phyloP scores from a whole-genome alignment of 257 asterid genomes.

The Salvia miltiorrhiza region DNA sequence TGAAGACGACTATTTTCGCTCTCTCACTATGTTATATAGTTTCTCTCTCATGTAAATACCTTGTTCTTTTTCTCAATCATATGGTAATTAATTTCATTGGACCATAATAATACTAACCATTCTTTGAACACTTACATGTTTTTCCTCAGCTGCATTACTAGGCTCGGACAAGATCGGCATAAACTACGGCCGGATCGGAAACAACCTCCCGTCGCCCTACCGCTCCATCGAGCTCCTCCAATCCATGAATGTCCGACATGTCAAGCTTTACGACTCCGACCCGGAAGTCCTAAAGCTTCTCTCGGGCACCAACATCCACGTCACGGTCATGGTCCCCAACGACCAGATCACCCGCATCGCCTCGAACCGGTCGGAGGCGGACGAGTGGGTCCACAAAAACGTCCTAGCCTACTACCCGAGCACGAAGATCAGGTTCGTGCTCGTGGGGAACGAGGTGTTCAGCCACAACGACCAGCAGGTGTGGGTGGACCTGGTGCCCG shows the following conservation, averaged over 20 bases:
- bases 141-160: constrained; percentile 32
- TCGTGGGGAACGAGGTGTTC: constrained; percentile 72
- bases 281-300: constrained; percentile 58
- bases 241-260: constrained; percentile 36
- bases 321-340: constrained; percentile 53
- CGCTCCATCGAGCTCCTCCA: constrained; percentile 42
- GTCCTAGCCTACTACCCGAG: constrained; percentile 50
- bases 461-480: constrained; percentile 25
- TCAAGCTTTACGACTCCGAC: constrained; percentile 65
- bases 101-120: background rate
- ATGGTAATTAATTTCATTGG: no score
- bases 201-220: constrained; percentile 53
- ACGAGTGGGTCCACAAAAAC: constrained; percentile 57
- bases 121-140: background rate
- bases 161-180: constrained; percentile 41
- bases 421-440: constrained; percentile 50
- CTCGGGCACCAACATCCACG: constrained; percentile 53
- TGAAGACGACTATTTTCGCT: constrained; percentile 15
- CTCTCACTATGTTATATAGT: constrained; percentile 35
- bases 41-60: constrained; percentile 41
- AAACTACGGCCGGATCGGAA: constrained; percentile 61
- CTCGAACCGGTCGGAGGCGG: constrained; percentile 39
- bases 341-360: constrained; percentile 50
- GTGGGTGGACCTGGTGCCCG: constrained; percentile 70
- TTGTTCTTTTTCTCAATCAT: background rate